Conservation (phyloP, 306 rosid species). For the Lathyrus aphaca region DNA sequence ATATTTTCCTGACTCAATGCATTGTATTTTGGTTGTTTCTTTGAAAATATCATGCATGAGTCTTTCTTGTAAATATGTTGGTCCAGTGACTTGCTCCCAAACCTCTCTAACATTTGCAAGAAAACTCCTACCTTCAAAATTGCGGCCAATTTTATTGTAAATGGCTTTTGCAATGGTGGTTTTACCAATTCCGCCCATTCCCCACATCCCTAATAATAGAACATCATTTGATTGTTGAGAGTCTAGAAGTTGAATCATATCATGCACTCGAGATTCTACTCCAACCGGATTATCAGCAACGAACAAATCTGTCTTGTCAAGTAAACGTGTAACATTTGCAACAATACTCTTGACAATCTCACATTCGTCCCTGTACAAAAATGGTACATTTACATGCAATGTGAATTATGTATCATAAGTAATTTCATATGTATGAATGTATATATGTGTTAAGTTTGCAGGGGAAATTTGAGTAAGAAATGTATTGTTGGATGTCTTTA, state of each 20-base stretch:
- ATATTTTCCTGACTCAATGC: neutral
- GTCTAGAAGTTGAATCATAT: neutral
- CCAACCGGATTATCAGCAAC: conserved; percentile 9
- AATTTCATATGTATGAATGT: no score
- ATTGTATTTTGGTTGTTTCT: neutral
- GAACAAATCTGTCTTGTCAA: conserved; percentile 30
- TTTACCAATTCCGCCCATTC: conserved; percentile 31
- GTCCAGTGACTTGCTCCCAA: neutral
- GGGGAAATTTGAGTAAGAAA: no score
- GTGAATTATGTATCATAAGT: no score
- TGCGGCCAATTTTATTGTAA: neutral
- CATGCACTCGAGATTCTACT: conserved; percentile 10
- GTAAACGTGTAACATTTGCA: conserved; percentile 5
- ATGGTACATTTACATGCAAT: no score
- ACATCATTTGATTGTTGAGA: neutral
- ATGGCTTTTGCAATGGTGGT: conserved; percentile 2
- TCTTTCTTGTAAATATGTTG: conserved; percentile 5
- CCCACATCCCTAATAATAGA: conserved; percentile 20
- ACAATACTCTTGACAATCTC: conserved; percentile 6
- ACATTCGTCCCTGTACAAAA: neutral
- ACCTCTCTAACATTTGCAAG: conserved; percentile 6
- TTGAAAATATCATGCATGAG: conserved; percentile 5
- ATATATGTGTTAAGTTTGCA: no score
- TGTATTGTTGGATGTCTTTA: no score
- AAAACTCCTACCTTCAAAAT: conserved; percentile 8